Base-by-base conservation (phyloP, 441 rosid genomes). In the Gossypium armourianum region DNA sequence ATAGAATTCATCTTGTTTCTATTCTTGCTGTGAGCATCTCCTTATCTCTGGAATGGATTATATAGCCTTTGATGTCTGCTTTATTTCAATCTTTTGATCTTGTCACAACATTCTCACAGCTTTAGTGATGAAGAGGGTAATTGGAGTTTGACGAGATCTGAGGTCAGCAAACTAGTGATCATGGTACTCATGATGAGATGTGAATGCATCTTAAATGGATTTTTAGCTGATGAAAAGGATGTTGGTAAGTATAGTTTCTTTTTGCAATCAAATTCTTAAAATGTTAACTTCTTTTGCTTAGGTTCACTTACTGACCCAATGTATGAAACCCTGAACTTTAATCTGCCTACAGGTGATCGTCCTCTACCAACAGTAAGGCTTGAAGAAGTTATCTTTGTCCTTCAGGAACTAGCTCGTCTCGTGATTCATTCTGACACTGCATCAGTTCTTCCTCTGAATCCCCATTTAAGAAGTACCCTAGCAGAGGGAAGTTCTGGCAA, bases 121-220 rank as follows among this genome's bases (percentile, higher is more conserved):
- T 62, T 40, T 43, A 43, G 49, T 16, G 68, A 19, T 17, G 92
- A 80, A 79, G 85, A 76, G 12, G 70, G 76, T 21, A 68, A 76
- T 71, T 92, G 96, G 96, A 87, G 83, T 79, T 72, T 74, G 65
- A 80, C 82, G 67, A 86, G 91, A 84, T 77, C 80, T 54, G 86
- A 92, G 80, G 91, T 95, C 75, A 83, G 95, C 82, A 95, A 77
- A 81, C 84, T 90, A 73, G 78, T 97, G 50, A 80, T 89, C 82
- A 68, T 47, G 72, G 76, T 86, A 74, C 90, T 95, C 29, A 70
- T 92, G 73, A 64, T 78, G 61, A 87, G 98, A 88, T 92, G 99
- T 65, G 90, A 84, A 76, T 77, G 79, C 83, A 89, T 88, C 82
- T 78, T 95, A 73, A 83, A 80, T 78, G 88, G 83, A 84, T 90